Base-by-base conservation (phyloP, 805 yeast species). In the Pichia insulana region DNA sequence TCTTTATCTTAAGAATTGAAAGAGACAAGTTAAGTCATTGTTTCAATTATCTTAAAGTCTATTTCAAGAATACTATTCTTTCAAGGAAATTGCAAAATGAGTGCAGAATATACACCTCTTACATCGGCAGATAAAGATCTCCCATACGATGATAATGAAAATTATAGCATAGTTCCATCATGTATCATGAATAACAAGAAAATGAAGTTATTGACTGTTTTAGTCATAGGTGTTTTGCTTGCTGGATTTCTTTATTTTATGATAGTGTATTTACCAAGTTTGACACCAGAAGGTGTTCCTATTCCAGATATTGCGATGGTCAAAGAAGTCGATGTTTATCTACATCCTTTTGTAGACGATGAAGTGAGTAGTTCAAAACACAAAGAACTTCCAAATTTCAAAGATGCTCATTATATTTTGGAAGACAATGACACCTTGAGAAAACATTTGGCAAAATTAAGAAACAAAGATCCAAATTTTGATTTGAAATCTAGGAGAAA, bases 301-400 rank as follows among this genome's bases (percentile, higher is more conserved):
- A 51, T 58, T 8, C 62, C 64, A 1, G 47, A 45, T 18, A 43
- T 60, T 27, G 41, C 50, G 9, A 51, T 52, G 32, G 60, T 62
- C 11, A 45, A 46, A 4, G 12, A 44, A 6, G 38, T 53, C 5
- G 37, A 46, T 2, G 48, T 50, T 11, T 62, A 59, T 33, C 41
- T 63, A 34, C 63, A 60, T 36, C 68, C 67, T 22, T 22, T 22
- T 6, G n/a, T n/a, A n/a, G n/a, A n/a, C n/a, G n/a, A n/a, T n/a
- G 25, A 22, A 6, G 25, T 22, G 25, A 22, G 5, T 22, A 6
- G 7, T 22, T 6, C 8, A 6, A 22, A 22, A 8, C 7, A 22
- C 5, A 22, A 22, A 5, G 7, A 22, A 22, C 25, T 59, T 11
- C 64, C 64, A 2, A 39, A 52, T 40, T 50, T 60, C 18, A 30